phyloP scores from a whole-genome alignment of 1,284 basidiomycete species.

The Ustilago cynodontis region DNA sequence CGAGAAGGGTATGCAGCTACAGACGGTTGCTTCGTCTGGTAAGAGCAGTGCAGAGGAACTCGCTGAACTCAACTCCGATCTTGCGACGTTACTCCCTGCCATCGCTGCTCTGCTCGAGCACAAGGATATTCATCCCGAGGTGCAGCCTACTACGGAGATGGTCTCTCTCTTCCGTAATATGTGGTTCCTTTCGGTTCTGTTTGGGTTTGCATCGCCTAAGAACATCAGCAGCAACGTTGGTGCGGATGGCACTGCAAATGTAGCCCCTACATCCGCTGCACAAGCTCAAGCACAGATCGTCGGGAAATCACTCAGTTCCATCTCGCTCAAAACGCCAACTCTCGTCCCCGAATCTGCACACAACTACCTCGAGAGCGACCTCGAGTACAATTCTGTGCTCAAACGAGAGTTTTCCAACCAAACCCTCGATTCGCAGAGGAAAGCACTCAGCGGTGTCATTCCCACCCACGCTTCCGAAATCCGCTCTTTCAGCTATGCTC shows the following conservation, averaged over 20 bases:
- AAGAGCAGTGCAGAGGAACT: conserved; percentile 58
- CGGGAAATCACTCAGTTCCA: conserved; percentile 75
- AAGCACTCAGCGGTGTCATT: conserved; percentile 73
- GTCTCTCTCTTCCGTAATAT: conserved; percentile 88
- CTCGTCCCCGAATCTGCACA: conserved; percentile 85
- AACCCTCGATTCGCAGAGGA: conserved; percentile 63
- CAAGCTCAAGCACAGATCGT: conserved; percentile 81
- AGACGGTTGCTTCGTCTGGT: conserved; percentile 78
- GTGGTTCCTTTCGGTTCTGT: conserved; percentile 92
- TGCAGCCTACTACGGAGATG: conserved; percentile 76
- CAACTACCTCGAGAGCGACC: conserved; percentile 87
- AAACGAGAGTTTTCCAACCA: conserved; percentile 71
- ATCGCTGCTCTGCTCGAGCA: conserved; percentile 90
- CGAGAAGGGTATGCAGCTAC: conserved; percentile 91
- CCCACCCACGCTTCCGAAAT: conserved; percentile 80
- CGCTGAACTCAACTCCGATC: conserved; percentile 59
- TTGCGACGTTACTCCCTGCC: conserved; percentile 78
- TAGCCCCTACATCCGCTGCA: conserved; percentile 72
- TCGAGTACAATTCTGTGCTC: conserved; percentile 93
- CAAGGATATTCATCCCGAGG: conserved; percentile 78
- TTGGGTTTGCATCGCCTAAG: conserved; percentile 74
- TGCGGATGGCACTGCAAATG: conserved; percentile 17
- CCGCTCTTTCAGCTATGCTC: conserved; percentile 81
- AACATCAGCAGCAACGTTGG: conserved; percentile 29
- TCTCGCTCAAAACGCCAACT: conserved; percentile 88